phyloP scores from a whole-genome alignment of 2,329 filamentous ascomycete genomes.

The Cercospora beticola region DNA sequence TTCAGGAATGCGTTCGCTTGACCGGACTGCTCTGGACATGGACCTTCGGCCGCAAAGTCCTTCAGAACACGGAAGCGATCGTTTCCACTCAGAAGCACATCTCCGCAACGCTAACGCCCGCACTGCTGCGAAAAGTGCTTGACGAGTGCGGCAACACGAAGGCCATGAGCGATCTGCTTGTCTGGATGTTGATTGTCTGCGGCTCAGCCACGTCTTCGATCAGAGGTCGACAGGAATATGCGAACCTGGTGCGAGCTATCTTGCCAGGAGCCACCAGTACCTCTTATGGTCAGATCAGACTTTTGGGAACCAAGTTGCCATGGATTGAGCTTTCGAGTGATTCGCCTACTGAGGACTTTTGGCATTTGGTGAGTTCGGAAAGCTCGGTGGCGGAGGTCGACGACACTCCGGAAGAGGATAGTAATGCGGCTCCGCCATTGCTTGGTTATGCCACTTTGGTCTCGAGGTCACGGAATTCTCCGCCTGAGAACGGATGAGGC shows the following conservation, averaged over 20 bases:
- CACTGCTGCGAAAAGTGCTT: conserved; percentile 10
- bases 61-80: conserved; percentile 16
- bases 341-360: conserved; percentile 16
- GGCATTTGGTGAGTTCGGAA: conserved; percentile 6
- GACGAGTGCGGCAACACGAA: background rate
- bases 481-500: background rate
- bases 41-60: conserved; percentile 20
- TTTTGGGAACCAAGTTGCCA: conserved; percentile 15
- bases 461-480: background rate
- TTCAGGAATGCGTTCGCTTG: conserved; percentile 19
- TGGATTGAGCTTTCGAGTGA: conserved; percentile 18
- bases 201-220: conserved; percentile 9
- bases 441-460: conserved; percentile 5
- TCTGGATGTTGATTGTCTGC: conserved; percentile 22
- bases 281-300: conserved; percentile 9
- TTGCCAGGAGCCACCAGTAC: conserved; percentile 1
- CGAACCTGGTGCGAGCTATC: conserved; percentile 7
- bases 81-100: conserved; percentile 15
- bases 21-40: conserved; percentile 20
- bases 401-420: background rate
- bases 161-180: conserved; percentile 13
- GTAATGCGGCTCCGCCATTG: background rate
- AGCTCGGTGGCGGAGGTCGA: background rate
- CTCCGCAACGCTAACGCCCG: conserved; percentile 6
- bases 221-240: conserved; percentile 16